A percentile compares a stretch with the other conserved stretches of the same genome.
These are phyloP conservation scores for Trametes versicolor DNA, from an alignment of 1,284 basidiomycete genomes.

Conservation along the genomic window DNA sequence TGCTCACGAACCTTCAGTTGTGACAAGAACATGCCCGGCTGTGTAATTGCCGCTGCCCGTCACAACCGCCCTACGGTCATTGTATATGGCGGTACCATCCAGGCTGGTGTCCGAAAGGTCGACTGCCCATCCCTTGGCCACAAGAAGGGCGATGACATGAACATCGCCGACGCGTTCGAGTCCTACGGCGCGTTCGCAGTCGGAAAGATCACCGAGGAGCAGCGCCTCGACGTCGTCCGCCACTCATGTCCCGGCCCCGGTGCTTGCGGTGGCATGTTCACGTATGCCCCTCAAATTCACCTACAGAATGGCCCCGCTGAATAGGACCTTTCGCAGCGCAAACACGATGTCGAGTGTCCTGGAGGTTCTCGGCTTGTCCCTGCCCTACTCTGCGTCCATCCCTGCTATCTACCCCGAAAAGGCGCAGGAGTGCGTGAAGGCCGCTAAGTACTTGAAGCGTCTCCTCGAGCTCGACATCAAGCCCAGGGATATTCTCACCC, in stretches of 20 bases:
- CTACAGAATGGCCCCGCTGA: slow-evolving; percentile 1
- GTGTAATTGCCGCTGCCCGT: slow-evolving; percentile 84
- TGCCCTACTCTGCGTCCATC: slow-evolving; percentile 89
- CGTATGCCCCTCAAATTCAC: slow-evolving; percentile 50
- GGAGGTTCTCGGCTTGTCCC: slow-evolving; percentile 92
- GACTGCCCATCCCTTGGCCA: slow-evolving; percentile 85
- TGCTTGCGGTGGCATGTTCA: slow-evolving; percentile 86
- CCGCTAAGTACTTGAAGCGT: slow-evolving; percentile 84
- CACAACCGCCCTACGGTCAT: slow-evolving; percentile 89
- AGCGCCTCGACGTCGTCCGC: slow-evolving; percentile 82
- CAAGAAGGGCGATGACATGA: slow-evolving; percentile 82
- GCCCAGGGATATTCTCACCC: slow-evolving; percentile 93
- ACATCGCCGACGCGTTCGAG: slow-evolving; percentile 87
- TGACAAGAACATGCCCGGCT: slow-evolving; percentile 96
- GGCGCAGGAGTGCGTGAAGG: slow-evolving; percentile 85
- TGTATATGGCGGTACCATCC: slow-evolving; percentile 88
- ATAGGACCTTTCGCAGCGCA: slow-evolving; percentile 52
- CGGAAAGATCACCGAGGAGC: slow-evolving; percentile 80
- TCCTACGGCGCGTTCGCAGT: slow-evolving; percentile 83
- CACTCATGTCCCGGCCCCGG: slow-evolving; percentile 83
- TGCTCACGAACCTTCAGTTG: slow-evolving; percentile 50
- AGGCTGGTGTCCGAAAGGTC: slow-evolving; percentile 76
- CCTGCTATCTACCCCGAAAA: slow-evolving; percentile 89
- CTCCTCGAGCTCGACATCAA: slow-evolving; percentile 90
- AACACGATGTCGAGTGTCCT: slow-evolving; percentile 92